These are phyloP conservation scores for Lactifluus rugatus DNA, from an alignment of 768 basidiomycete species.

Conservation along the genomic window DNA sequence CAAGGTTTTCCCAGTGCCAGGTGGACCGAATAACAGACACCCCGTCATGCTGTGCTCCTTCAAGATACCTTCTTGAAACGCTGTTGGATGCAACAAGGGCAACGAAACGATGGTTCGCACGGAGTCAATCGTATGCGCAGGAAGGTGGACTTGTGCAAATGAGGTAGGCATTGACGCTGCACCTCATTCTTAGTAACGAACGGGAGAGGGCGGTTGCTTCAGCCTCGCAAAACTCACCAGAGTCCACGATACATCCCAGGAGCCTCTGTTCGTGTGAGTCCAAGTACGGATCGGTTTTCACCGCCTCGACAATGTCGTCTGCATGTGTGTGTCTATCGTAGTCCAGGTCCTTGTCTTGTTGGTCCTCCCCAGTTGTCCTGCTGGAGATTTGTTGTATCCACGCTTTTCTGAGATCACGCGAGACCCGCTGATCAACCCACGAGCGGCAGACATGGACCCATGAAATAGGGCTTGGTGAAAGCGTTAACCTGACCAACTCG, in stretches of 20 bases:
- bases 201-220: neutral
- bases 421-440: constrained; percentile 13
- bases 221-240: constrained; percentile 33
- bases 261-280: constrained; percentile 76
- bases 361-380: constrained; percentile 32
- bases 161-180: constrained; percentile 69
- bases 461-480: constrained; percentile 42
- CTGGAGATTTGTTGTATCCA: constrained; percentile 64
- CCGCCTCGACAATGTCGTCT: constrained; percentile 67
- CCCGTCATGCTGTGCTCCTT: constrained; percentile 90
- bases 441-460: constrained; percentile 41
- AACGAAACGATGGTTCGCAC: constrained; percentile 86
- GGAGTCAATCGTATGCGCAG: constrained; percentile 80
- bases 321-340: constrained; percentile 23
- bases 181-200: constrained; percentile 16
- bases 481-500: constrained; percentile 26
- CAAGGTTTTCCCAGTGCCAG: constrained; percentile 87
- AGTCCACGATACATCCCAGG: constrained; percentile 78
- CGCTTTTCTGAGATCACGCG: constrained; percentile 39
- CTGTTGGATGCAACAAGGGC: constrained; percentile 76
- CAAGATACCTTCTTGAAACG: constrained; percentile 81
- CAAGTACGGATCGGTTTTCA: constrained; percentile 68
- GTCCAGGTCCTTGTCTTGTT: constrained; percentile 27
- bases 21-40: constrained; percentile 86
- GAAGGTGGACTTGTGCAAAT: constrained; percentile 83